Percentiles rank a stretch among this genome's conserved stretches.
Evolutionary conservation across 2,329 filamentous ascomycete species (phyloP).

Genomic region (Xylaria multiplex): DNA sequence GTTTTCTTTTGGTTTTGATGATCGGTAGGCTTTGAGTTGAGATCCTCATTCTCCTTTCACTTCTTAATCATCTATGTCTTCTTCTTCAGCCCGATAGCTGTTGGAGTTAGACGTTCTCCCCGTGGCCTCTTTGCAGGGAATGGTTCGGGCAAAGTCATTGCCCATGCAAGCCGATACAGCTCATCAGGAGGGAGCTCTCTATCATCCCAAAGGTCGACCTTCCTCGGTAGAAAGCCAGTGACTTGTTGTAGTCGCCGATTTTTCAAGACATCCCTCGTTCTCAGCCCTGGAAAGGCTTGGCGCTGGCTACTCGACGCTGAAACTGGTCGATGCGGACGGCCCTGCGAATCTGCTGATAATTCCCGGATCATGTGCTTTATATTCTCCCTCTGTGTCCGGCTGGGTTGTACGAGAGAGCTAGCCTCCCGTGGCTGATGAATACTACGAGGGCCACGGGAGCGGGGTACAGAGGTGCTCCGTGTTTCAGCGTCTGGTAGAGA

Average conservation of each 20-base stretch:
- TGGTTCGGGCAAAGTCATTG: slow-evolving; percentile 39
- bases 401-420: background rate
- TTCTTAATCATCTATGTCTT: background rate
- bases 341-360: slow-evolving; percentile 1
- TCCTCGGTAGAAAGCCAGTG: slow-evolving; percentile 41
- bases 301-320: background rate
- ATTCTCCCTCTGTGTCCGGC: background rate
- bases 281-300: background rate
- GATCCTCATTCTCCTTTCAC: background rate
- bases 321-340: background rate
- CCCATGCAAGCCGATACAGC: slow-evolving; percentile 38
- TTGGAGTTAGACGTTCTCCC: slow-evolving; percentile 32
- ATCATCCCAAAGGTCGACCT: slow-evolving; percentile 33
- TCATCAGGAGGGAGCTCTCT: slow-evolving; percentile 38
- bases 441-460: background rate
- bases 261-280: slow-evolving; percentile 17
- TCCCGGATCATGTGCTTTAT: background rate
- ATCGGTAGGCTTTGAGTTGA: slow-evolving; percentile 1
- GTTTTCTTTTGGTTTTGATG: background rate
- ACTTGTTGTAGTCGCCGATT: slow-evolving; percentile 38
- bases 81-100: background rate
- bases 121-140: slow-evolving; percentile 42
- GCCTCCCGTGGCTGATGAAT: background rate
- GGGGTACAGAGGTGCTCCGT: background rate
- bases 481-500: background rate